Percentiles rank a stretch among this genome's conserved stretches.
Conservation (phyloP, 2,329 filamentous ascomycete genomes). For the Fusarium beomiforme region DNA sequence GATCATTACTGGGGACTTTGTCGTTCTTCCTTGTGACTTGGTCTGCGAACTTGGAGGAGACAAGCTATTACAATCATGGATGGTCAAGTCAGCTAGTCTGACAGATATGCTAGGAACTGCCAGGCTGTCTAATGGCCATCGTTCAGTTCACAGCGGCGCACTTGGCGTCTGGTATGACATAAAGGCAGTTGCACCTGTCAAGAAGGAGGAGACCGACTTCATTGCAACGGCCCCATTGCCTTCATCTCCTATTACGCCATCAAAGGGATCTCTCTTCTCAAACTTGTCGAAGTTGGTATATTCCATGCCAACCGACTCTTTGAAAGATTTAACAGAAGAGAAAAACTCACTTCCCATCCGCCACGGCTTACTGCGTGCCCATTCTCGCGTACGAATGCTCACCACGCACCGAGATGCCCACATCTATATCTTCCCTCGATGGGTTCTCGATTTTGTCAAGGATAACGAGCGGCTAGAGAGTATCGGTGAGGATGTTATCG, state of each 20-base stretch:
- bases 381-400: conserved; percentile 81
- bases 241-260: conserved; percentile 55
- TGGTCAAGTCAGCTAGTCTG: conserved; percentile 81
- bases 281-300: conserved; percentile 83
- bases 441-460: conserved; percentile 86
- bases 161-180: conserved; percentile 93
- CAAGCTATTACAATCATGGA: conserved; percentile 88
- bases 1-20: conserved; percentile 85
- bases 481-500: conserved; percentile 89
- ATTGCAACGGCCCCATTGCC: conserved; percentile 79
- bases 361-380: conserved; percentile 77
- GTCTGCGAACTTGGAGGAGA: conserved; percentile 90
- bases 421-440: conserved; percentile 92
- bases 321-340: conserved; percentile 84
- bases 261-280: conserved; percentile 71
- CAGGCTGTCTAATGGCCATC: conserved; percentile 51
- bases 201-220: conserved; percentile 94
- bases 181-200: conserved; percentile 77
- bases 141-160: conserved; percentile 72
- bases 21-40: conserved; percentile 91
- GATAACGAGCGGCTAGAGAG: conserved; percentile 85
- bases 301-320: conserved; percentile 86
- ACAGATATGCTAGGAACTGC: conserved; percentile 65
- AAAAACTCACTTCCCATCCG: conserved; percentile 78
- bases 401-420: conserved; percentile 90